phyloP scores from a whole-genome alignment of 768 basidiomycete genomes.

The Favolaschia claudopus region DNA sequence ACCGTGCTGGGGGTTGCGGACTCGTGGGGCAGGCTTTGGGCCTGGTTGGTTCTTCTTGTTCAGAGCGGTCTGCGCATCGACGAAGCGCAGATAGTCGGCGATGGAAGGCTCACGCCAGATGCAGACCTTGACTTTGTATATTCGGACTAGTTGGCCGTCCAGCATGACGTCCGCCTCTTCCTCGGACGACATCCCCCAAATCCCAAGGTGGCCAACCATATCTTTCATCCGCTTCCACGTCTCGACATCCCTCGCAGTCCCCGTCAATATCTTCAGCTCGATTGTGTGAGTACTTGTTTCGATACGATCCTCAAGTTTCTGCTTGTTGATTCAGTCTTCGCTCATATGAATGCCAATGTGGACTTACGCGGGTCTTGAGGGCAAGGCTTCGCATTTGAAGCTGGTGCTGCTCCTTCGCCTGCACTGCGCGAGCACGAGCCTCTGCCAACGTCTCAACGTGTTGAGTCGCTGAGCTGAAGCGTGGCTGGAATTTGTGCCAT shows the following conservation, averaged over 20 bases:
- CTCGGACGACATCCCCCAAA: slow-evolving; percentile 8
- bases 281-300: background rate
- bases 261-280: background rate
- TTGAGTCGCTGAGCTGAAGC: background rate
- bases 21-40: background rate
- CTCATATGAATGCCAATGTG: too few species aligned
- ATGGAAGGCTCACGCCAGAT: slow-evolving; percentile 1
- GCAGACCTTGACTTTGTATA: background rate
- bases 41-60: background rate
- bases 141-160: background rate
- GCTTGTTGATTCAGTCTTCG: background rate
- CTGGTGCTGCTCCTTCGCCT: background rate
- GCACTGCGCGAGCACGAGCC: background rate
- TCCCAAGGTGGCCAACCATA: background rate
- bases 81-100: background rate
- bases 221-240: slow-evolving; percentile 1
- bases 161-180: background rate
- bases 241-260: background rate
- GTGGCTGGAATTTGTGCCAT: background rate
- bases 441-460: background rate
- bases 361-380: background rate
- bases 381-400: background rate
- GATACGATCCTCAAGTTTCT: background rate
- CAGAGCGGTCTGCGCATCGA: background rate
- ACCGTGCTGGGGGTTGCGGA: too few species aligned